Evolutionary conservation across 768 basidiomycete genomes (phyloP).

Genomic region (Lentinus tigrinus): DNA sequence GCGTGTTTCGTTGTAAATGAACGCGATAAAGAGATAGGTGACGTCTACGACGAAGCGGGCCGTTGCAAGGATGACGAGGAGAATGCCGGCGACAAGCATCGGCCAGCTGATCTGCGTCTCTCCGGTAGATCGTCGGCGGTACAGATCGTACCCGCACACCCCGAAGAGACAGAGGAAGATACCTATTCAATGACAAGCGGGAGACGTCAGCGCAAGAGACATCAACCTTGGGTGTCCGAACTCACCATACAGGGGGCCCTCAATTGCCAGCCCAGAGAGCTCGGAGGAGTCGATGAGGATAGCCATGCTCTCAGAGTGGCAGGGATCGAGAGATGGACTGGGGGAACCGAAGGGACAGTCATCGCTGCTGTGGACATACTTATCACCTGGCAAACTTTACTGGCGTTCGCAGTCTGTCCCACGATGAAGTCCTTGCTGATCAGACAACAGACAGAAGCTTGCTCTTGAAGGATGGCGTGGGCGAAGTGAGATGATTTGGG

Average conservation of each 20-base stretch:
- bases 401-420: no score
- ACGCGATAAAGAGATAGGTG: constrained; percentile 15
- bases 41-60: constrained; percentile 13
- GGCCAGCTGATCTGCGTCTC: constrained; percentile 7
- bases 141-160: constrained; percentile 9
- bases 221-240: not conserved
- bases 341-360: no score
- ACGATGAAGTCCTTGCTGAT: no score
- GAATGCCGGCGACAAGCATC: constrained; percentile 8
- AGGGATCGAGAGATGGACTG: no score
- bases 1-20: constrained; percentile 8
- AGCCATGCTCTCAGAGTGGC: not conserved
- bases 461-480: no score
- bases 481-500: no score
- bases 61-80: constrained; percentile 16
- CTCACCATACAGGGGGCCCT: constrained; percentile 5
- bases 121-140: not conserved
- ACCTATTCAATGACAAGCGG: not conserved
- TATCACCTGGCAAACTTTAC: no score
- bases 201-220: not conserved
- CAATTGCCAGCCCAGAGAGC: not conserved
- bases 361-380: no score
- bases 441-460: no score
- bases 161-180: constrained; percentile 10
- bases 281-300: not conserved